Base-by-base conservation (phyloP, 2,329 filamentous ascomycete species). In the Coniochaeta ligniaria region DNA sequence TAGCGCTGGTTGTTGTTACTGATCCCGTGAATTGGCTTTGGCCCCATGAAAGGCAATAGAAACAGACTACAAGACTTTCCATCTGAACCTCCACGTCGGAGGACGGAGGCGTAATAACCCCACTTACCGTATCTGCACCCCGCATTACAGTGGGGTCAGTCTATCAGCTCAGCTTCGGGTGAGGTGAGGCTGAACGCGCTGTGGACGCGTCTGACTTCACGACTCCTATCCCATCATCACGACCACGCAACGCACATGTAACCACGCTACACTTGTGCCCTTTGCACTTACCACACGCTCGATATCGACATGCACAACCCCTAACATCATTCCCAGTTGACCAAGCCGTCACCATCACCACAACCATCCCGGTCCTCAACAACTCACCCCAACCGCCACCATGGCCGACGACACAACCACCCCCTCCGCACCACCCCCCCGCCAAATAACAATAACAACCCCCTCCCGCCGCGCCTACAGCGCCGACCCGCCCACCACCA, bases 401-500 rank as follows among this genome's bases (percentile, higher is more conserved):
- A 68, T 60, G 16, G 67, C 59, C 0, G 63, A 60, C 0, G 61
- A 56, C 47, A 31, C 8, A 4, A 52, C 47, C 47, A 52, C 47
- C 47, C 47, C 47, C 47, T 31, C 22, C 22, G 47, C 4, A n/a
- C 47, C 43, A 55, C 33, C 50, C 17, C 54, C 54, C 35, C 35
- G 26, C 26, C 56, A 58, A 7, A 28, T 58, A n/a, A 43, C 26
- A 7, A 28, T 58, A 2, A 24, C 60, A 50, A 75, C 74, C 1
- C 72, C 74, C 7, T 71, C 65, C 59, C 70, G 68, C 24, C 71
- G 70, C 54, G 70, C 70, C 36, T 61, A 65, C 55, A 71, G 67
- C 64, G 70, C 68, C 60, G 74, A 80, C 3, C 75, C 78, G 1
- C 67, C 73, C 6, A 76, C 79, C 14, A 74, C 72, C 6, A 76